Conservation (phyloP, 306 rosid species). For the Dicorynia guianensis region DNA sequence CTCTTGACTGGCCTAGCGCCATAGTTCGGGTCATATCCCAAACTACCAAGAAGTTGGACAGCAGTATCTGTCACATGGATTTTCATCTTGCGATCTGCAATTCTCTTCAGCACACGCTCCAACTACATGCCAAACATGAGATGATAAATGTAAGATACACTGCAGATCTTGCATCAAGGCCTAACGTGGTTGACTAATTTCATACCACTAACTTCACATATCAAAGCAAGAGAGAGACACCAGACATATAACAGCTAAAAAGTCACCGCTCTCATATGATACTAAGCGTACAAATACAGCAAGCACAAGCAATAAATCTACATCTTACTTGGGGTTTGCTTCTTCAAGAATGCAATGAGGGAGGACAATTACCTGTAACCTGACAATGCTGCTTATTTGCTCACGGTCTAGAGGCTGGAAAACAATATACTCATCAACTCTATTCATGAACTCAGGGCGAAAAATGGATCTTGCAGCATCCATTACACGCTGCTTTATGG, state of each 20-base stretch:
- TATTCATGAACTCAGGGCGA: conserved; percentile 96
- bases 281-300: conserved; percentile 1
- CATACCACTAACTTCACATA: not conserved
- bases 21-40: conserved; percentile 92
- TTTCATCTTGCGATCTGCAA: conserved; percentile 88
- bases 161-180: not conserved
- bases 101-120: conserved; percentile 89
- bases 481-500: conserved; percentile 85
- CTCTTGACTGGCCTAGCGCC: conserved; percentile 99
- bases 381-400: conserved; percentile 82
- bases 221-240: not conserved
- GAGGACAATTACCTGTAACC: conserved; percentile 71
- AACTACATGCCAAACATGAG: conserved; percentile 50
- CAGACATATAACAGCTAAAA: not conserved
- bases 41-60: conserved; percentile 82
- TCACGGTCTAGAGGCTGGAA: conserved; percentile 93
- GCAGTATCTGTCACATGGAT: conserved; percentile 82
- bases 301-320: not conserved
- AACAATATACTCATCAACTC: conserved; percentile 95
- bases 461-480: conserved; percentile 95
- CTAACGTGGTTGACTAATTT: not conserved
- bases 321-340: not conserved
- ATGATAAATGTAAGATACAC: not conserved
- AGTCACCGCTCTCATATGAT: not conserved
- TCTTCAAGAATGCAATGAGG: not conserved